These are phyloP conservation scores for Solidago caesia DNA, from an alignment of 129 eudicot species.

Conservation along the genomic window DNA sequence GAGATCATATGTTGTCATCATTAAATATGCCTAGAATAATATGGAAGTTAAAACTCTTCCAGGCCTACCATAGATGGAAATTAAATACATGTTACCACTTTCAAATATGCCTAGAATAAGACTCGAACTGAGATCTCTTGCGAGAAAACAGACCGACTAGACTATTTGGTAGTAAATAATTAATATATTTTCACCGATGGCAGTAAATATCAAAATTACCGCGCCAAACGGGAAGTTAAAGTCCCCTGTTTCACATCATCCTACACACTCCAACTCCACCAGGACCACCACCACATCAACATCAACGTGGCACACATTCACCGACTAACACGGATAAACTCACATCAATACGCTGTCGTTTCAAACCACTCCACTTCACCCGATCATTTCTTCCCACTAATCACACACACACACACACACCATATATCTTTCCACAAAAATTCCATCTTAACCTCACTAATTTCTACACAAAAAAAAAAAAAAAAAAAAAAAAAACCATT, in stretches of 20 bases:
- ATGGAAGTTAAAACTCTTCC: no score
- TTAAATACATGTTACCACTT: no score
- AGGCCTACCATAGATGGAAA: no score
- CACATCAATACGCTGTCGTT: slow-evolving; percentile 9
- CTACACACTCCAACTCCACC: slow-evolving; percentile 18
- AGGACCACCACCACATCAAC: slow-evolving; percentile 2
- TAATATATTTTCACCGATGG: no score
- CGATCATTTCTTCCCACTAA: slow-evolving; percentile 11
- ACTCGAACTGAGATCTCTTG: no score
- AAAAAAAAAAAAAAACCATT: neutral
- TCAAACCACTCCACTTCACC: slow-evolving; percentile 16
- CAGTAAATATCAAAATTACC: neutral
- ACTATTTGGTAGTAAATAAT: no score
- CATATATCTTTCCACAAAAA: neutral
- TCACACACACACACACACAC: neutral
- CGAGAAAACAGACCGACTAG: no score
- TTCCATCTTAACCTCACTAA: neutral
- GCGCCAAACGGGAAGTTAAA: neutral
- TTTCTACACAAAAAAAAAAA: neutral
- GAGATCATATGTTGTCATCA: no score
- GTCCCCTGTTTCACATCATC: slow-evolving; percentile 10
- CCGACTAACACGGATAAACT: slow-evolving; percentile 11
- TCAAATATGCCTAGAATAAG: no score
- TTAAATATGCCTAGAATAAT: no score
- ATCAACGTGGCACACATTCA: slow-evolving; percentile 28